phyloP scores from a whole-genome alignment of 2,329 filamentous ascomycete genomes.

The Botrytis byssoidea region DNA sequence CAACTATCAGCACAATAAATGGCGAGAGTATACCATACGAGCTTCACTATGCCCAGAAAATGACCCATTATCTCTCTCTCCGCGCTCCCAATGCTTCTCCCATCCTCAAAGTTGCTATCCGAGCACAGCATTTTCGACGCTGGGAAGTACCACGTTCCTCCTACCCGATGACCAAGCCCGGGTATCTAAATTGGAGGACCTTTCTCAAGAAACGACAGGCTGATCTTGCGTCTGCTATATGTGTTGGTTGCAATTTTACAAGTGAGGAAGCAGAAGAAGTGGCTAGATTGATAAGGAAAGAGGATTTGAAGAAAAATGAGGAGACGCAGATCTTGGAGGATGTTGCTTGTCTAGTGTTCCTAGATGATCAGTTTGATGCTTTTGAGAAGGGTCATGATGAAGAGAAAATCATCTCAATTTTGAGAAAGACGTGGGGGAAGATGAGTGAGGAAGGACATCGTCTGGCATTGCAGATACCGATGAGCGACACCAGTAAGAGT shows the following conservation, averaged over 20 bases:
- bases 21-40: constrained; percentile 63
- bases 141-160: constrained; percentile 77
- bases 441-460: constrained; percentile 64
- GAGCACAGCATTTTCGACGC: constrained; percentile 78
- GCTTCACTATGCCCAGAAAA: constrained; percentile 77
- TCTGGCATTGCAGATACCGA: constrained; percentile 63
- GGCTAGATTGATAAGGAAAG: constrained; percentile 73
- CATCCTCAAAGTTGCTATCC: constrained; percentile 69
- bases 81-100: constrained; percentile 63
- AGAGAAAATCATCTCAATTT: constrained; percentile 70
- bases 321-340: constrained; percentile 80
- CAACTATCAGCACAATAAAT: constrained; percentile 51
- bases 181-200: constrained; percentile 78
- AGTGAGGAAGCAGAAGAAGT: constrained; percentile 59
- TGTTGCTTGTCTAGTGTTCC: constrained; percentile 81
- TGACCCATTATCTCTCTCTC: constrained; percentile 69
- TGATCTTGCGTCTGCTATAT: constrained; percentile 55
- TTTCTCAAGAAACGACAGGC: constrained; percentile 72
- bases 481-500: constrained; percentile 60
- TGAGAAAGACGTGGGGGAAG: constrained; percentile 74
- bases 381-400: constrained; percentile 77
- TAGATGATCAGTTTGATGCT: constrained; percentile 81
- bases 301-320: constrained; percentile 61
- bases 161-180: constrained; percentile 71
- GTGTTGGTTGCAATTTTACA: constrained; percentile 42